A percentile compares a stretch with the other conserved stretches of the same genome.
phyloP scores from a whole-genome alignment of 768 basidiomycete genomes.

The Lanmaoa pseudosensibilis region DNA sequence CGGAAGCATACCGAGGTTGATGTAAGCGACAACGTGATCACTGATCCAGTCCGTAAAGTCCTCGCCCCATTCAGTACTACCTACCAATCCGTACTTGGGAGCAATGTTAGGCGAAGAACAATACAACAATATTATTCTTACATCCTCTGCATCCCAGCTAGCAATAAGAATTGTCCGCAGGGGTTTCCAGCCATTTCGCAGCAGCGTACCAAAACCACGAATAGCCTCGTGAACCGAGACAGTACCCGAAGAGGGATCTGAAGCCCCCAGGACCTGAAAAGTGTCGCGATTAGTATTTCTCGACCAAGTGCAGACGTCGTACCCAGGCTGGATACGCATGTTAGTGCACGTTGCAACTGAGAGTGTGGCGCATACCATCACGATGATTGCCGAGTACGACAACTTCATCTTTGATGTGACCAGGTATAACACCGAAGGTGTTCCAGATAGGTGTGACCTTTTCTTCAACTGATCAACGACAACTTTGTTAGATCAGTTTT shows the following conservation, averaged over 20 bases:
- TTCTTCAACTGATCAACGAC: conserved; percentile 55
- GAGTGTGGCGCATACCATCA: conserved; percentile 57
- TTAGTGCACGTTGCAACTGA: conserved; percentile 6
- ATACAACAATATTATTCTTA: conserved; percentile 19
- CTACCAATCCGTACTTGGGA: conserved; percentile 64
- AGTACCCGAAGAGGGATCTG: conserved; percentile 58
- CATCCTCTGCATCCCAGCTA: conserved; percentile 81
- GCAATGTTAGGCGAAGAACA: conserved; percentile 1
- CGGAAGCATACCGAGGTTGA: conserved; percentile 63
- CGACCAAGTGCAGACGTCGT: background rate
- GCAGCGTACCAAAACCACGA: conserved; percentile 51
- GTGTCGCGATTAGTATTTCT: background rate
- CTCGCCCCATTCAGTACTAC: conserved; percentile 93
- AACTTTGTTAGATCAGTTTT: background rate
- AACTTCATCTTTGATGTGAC: conserved; percentile 80
- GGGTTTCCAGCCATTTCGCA: conserved; percentile 64
- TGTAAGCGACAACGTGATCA: conserved; percentile 80
- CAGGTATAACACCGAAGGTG: conserved; percentile 80
- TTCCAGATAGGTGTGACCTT: conserved; percentile 93
- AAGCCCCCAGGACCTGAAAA: conserved; percentile 48
- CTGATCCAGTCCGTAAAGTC: conserved; percentile 84
- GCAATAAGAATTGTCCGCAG: conserved; percentile 71
- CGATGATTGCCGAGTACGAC: conserved; percentile 87
- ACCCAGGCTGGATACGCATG: conserved; percentile 23
- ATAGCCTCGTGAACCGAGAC: conserved; percentile 56